Conservation (phyloP, 2,329 filamentous ascomycete species). For the Talaromyces pinophilus region DNA sequence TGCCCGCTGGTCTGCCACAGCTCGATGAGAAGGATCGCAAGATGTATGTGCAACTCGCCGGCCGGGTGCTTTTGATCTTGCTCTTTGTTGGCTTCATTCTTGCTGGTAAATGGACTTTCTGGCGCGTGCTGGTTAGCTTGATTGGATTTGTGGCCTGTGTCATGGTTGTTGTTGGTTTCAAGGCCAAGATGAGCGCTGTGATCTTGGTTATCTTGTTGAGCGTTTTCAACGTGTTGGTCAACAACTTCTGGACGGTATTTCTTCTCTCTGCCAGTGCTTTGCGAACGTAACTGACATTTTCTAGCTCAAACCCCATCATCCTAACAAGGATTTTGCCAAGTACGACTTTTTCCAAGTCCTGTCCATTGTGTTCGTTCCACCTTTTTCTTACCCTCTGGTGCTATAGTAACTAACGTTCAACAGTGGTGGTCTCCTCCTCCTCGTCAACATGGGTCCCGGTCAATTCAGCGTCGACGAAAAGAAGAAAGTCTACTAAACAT, state of each 20-base stretch:
- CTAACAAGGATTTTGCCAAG: slow-evolving; percentile 99
- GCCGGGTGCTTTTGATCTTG: slow-evolving; percentile 93
- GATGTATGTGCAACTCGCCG: slow-evolving; percentile 99
- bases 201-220: slow-evolving; percentile 93
- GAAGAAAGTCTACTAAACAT: slow-evolving; percentile 94
- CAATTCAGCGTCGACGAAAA: slow-evolving; percentile 99
- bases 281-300: neutral
- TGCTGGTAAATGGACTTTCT: slow-evolving; percentile 87
- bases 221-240: slow-evolving; percentile 94
- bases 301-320: slow-evolving; percentile 93
- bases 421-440: slow-evolving; percentile 83
- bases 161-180: slow-evolving; percentile 99
- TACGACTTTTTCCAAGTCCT: slow-evolving; percentile 99
- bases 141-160: slow-evolving; percentile 88
- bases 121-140: slow-evolving; percentile 79
- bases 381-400: too few relatives aligned
- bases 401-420: slow-evolving; percentile 21
- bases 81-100: slow-evolving; percentile 96
- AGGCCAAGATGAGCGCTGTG: slow-evolving; percentile 97
- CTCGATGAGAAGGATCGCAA: slow-evolving; percentile 99
- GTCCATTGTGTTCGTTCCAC: slow-evolving; percentile 75
- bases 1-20: slow-evolving; percentile 88
- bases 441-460: slow-evolving; percentile 98
- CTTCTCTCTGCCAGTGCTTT: neutral
- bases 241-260: slow-evolving; percentile 99